Evolutionary conservation across 2,329 filamentous ascomycete genomes (phyloP), one percentile per base, ranked within the genome.

Genomic region (Eutypella sp.): DNA sequence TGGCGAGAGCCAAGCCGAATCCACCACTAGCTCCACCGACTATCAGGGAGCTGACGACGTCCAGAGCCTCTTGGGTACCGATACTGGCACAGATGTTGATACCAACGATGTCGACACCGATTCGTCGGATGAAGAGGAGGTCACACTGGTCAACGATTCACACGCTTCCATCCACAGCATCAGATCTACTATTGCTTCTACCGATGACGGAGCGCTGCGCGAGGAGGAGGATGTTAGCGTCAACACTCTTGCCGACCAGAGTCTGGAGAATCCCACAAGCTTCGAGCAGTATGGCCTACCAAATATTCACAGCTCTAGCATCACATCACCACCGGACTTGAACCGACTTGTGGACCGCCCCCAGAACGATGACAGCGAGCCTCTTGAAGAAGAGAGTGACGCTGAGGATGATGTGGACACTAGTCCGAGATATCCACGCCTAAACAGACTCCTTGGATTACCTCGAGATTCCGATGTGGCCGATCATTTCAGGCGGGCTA

Each of bases 1-100:
- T 51, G 73, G 69, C 50, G 75, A 78, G 58, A 76, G 72, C 51
- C 72, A 78, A 53, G 74, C 71, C 34, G 76, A 73, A 52, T 75
- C 73, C 18, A 67, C 70, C 27, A 65, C 68, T 41, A 68, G 70
- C 50, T 78, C 75, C 6, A 68, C 76, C 45, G 72, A 75, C 43
- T 69, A 68, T 34, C 67, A 70, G 36, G 70, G 68, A 18, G 64
- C 73, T 23, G 75, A 78, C 44, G 76, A 79, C 48, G 68, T 76
- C 5, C 73, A 76, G 41, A 79, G 74, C 54, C 61, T 78, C 38
- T 51, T 52, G 16, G 59, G 58, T 27, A 62, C 60, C 36, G 60
- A 59, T 45, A 63, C 70, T 46, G 75, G 68, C 15, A 75, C 75
- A 23, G 73, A 78, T 46, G 65, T 68, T 24, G 73, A 70, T 22